Evolutionary conservation across 2,329 filamentous ascomycete genomes (phyloP).

Genomic region (Calonectria naviculata): DNA sequence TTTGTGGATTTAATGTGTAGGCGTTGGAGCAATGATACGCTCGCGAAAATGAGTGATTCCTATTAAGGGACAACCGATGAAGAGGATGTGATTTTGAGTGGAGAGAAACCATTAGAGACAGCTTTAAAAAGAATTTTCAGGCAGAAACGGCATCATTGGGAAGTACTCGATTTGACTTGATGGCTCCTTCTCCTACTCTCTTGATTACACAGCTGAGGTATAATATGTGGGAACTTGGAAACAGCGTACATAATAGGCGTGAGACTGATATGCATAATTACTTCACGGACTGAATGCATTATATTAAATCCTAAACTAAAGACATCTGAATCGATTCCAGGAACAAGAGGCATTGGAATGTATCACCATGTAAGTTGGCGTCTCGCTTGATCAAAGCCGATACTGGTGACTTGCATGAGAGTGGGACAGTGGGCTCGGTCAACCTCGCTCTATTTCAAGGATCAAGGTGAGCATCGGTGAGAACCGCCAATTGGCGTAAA

Average conservation of each 20-base stretch:
- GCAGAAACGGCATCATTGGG: background rate
- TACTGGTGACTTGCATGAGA: background rate
- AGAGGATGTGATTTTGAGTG: background rate
- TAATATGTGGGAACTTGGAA: background rate
- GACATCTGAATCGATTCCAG: no score
- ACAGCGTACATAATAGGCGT: background rate
- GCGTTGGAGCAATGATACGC: no score
- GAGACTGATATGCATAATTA: no score
- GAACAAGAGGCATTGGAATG: no score
- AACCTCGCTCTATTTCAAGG: background rate
- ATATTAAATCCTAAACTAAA: background rate
- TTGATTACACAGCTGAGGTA: background rate
- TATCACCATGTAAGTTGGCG: background rate
- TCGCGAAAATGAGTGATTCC: no score
- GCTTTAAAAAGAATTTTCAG: background rate
- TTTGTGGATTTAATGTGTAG: background rate
- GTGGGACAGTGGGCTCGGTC: slow-evolving; percentile 6
- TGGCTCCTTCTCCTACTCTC: background rate
- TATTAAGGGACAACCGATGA: background rate
- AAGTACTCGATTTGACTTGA: background rate
- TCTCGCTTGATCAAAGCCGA: background rate
- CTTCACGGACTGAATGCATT: no score
- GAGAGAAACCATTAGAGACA: background rate
- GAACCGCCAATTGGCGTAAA: background rate
- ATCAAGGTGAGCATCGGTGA: slow-evolving; percentile 19